Conservation (phyloP, 2,329 filamentous ascomycete genomes). For the Nemania abortiva region DNA sequence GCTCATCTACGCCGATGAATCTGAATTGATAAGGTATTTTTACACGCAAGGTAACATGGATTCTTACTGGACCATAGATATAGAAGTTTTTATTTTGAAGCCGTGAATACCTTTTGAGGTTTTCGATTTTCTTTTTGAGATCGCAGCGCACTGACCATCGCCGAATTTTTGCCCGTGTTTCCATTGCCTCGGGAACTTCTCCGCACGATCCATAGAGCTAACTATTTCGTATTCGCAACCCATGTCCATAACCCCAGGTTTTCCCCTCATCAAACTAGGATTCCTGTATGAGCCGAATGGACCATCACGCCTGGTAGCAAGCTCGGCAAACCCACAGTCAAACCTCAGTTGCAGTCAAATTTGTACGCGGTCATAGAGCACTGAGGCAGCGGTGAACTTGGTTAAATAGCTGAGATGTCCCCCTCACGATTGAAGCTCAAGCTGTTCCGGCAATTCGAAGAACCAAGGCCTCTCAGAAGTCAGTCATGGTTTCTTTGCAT, state of each 20-base stretch:
- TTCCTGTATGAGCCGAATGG: background rate
- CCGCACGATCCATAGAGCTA: background rate
- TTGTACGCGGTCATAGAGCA: background rate
- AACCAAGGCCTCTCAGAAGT: background rate
- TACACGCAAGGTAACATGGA: background rate
- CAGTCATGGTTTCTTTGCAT: slow-evolving; percentile 5
- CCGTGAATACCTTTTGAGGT: background rate
- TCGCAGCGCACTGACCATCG: background rate
- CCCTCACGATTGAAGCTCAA: slow-evolving; percentile 1
- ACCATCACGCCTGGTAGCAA: background rate
- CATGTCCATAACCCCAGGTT: slow-evolving; percentile 1
- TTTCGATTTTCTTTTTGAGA: slow-evolving; percentile 4
- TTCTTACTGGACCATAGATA: background rate
- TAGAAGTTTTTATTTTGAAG: background rate
- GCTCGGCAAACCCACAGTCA: background rate
- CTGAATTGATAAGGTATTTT: background rate
- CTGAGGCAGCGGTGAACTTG: background rate
- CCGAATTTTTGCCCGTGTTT: slow-evolving; percentile 3
- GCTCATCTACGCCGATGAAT: background rate
- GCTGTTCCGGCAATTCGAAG: background rate
- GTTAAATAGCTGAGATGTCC: slow-evolving; percentile 1
- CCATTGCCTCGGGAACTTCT: background rate
- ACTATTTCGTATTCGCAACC: slow-evolving; percentile 1
- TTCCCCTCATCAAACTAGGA: slow-evolving; percentile 1
- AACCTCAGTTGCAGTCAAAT: background rate